phyloP scores from a whole-genome alignment of 495 filamentous ascomycete species.

The Penicillium salamii region DNA sequence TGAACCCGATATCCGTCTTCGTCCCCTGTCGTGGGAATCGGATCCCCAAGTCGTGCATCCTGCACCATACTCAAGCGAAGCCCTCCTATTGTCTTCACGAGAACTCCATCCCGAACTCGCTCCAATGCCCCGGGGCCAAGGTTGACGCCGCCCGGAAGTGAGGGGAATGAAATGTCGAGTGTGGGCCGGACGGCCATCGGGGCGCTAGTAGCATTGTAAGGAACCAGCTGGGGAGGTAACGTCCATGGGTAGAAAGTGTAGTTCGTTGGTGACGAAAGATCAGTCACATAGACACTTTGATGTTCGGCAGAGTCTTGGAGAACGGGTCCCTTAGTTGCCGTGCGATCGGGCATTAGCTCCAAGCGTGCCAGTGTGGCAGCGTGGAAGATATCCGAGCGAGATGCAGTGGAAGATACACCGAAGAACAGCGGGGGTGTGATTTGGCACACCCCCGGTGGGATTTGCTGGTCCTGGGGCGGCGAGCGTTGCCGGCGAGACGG shows the following conservation, averaged over 20 bases:
- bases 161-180: conserved; percentile 79
- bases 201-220: conserved; percentile 68
- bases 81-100: conserved; percentile 75
- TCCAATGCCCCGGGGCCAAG: conserved; percentile 55
- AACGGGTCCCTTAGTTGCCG: conserved; percentile 50
- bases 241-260: conserved; percentile 94
- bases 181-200: conserved; percentile 60
- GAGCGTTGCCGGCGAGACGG: conserved; percentile 7
- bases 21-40: conserved; percentile 20
- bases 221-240: conserved; percentile 69
- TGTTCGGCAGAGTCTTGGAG: conserved; percentile 49
- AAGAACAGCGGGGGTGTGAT: conserved; percentile 58
- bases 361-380: conserved; percentile 82
- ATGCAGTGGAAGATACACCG: conserved; percentile 74
- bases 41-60: conserved; percentile 48
- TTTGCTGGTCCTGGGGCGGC: conserved; percentile 10
- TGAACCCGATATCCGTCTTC: conserved; percentile 63
- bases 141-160: conserved; percentile 52
- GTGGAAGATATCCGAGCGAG: conserved; percentile 85
- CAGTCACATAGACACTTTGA: conserved; percentile 53
- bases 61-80: conserved; percentile 77
- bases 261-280: conserved; percentile 64
- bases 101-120: conserved; percentile 67
- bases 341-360: conserved; percentile 64
- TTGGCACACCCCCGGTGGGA: conserved; percentile 50